These are phyloP conservation scores for Podospora sp. DNA, from an alignment of 495 filamentous ascomycete genomes.

Conservation along the genomic window DNA sequence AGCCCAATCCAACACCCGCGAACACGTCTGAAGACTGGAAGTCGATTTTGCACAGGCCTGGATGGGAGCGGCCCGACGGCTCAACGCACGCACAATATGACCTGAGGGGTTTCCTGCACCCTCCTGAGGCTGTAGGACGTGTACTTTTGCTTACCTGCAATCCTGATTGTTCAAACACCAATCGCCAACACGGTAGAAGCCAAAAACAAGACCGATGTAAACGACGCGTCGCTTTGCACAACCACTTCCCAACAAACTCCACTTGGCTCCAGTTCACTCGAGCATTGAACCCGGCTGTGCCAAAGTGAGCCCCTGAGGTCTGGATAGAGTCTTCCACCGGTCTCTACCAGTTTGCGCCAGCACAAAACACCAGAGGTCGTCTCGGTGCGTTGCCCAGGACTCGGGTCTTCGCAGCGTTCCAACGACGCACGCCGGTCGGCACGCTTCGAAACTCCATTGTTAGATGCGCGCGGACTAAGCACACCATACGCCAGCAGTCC, in stretches of 20 bases:
- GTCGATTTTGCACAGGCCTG: slow-evolving; percentile 8
- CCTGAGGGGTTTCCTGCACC: neutral
- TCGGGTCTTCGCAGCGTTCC: neutral
- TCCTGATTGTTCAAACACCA: neutral
- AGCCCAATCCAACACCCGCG: neutral
- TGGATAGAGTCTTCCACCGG: neutral
- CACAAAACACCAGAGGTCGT: slow-evolving; percentile 10
- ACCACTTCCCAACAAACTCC: neutral
- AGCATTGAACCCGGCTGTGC: neutral
- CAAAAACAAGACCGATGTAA: neutral
- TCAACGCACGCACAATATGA: slow-evolving; percentile 2
- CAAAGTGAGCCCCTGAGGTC: neutral
- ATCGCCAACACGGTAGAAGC: neutral
- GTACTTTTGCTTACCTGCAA: neutral
- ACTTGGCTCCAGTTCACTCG: neutral
- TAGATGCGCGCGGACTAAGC: slow-evolving; percentile 10
- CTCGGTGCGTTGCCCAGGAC: neutral
- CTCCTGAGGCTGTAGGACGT: neutral
- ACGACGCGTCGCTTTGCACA: neutral
- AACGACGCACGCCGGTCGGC: neutral
- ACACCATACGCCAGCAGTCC: neutral
- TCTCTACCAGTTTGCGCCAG: neutral
- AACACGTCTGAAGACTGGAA: neutral
- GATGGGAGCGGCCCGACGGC: neutral
- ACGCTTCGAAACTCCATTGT: neutral